Conservation (phyloP, 768 basidiomycete species). For the Suillus subluteus region DNA sequence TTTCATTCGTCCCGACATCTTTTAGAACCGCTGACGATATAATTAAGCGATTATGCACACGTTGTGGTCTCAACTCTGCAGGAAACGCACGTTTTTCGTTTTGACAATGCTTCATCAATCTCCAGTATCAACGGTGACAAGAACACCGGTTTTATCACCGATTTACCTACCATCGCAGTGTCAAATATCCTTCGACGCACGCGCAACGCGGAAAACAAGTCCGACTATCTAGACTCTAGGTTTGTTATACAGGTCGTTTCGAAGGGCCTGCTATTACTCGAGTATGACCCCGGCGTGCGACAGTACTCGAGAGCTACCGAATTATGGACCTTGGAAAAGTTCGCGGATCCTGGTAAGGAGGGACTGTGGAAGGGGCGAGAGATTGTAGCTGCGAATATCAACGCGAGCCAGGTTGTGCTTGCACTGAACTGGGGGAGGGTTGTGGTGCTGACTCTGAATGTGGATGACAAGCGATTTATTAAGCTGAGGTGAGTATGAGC, state of each 20-base stretch:
- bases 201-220: constrained; percentile 20
- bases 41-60: constrained; percentile 54
- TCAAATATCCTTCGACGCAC: constrained; percentile 51
- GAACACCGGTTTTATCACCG: constrained; percentile 50
- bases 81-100: constrained; percentile 55
- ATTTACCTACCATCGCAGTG: constrained; percentile 64
- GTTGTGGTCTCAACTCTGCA: constrained; percentile 63
- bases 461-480: constrained; percentile 45
- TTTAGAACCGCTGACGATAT: not conserved
- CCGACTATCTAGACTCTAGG: constrained; percentile 48
- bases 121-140: constrained; percentile 39
- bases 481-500: constrained; percentile 15
- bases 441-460: constrained; percentile 51
- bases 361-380: constrained; percentile 38
- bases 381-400: constrained; percentile 72
- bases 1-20: not conserved
- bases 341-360: constrained; percentile 22
- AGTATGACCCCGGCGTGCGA: constrained; percentile 51
- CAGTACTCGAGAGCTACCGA: constrained; percentile 45
- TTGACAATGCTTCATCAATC: constrained; percentile 38
- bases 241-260: constrained; percentile 76
- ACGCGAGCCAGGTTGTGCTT: constrained; percentile 67
- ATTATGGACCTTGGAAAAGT: constrained; percentile 42
- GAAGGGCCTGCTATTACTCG: constrained; percentile 54
- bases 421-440: constrained; percentile 60